Conservation (phyloP, 2,329 filamentous ascomycete species). For the Colletotrichum orchidophilum region DNA sequence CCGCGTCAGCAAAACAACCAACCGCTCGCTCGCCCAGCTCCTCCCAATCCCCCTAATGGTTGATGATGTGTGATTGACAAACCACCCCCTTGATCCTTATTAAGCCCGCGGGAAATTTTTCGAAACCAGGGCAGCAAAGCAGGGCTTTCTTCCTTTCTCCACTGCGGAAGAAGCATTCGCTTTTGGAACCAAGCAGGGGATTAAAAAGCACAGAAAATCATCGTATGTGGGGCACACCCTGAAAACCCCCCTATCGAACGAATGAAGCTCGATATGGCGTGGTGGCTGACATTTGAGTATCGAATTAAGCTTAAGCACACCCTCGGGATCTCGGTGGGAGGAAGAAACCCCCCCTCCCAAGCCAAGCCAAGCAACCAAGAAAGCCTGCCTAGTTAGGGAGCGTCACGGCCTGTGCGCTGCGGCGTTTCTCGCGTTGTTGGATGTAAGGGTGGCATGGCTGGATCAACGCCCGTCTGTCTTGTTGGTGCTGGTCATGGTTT, state of each 20-base stretch:
- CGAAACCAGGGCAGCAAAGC: not conserved
- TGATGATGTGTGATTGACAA: not conserved
- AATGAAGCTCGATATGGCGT: constrained; percentile 26
- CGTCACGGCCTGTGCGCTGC: constrained; percentile 13
- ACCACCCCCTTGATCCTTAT: not conserved
- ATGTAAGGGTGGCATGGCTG: not conserved
- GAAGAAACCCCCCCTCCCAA: not conserved
- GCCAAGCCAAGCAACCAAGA: constrained; percentile 11
- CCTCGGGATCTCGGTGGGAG: constrained; percentile 24
- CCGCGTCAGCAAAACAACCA: constrained; percentile 27
- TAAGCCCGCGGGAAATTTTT: constrained; percentile 7
- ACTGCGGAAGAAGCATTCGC: constrained; percentile 21
- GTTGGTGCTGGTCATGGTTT: not conserved
- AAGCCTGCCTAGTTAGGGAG: not conserved
- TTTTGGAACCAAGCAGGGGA: constrained; percentile 21
- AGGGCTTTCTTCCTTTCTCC: not conserved
- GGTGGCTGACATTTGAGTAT: constrained; percentile 28
- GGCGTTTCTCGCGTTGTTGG: not conserved
- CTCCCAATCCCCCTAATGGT: not conserved
- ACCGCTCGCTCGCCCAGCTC: no score
- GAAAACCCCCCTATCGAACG: constrained; percentile 18
- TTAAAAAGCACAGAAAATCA: not conserved
- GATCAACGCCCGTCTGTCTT: not conserved
- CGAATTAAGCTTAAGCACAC: constrained; percentile 35
- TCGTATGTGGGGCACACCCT: not conserved